A percentile compares a stretch with the other conserved stretches of the same genome.
These are phyloP conservation scores for Senna tora DNA, from an alignment of 306 rosid species.

Conservation along the genomic window DNA sequence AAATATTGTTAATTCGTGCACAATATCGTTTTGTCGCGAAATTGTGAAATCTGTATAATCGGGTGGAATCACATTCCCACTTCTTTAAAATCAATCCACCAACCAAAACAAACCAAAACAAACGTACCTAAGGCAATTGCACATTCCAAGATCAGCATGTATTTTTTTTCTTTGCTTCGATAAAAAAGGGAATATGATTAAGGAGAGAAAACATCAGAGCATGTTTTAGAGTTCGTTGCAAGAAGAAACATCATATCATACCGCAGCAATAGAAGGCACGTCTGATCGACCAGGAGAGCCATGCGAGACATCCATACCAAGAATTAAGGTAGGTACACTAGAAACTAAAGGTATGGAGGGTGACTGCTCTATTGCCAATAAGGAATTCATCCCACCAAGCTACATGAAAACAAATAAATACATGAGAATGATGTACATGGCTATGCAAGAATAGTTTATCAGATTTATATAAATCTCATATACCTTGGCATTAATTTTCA, in stretches of 20 bases:
- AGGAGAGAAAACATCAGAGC: too few relatives aligned
- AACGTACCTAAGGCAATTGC: not conserved
- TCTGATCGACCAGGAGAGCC: conserved; percentile 51
- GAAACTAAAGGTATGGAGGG: conserved; percentile 43
- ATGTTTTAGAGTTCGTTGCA: not conserved
- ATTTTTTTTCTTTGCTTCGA: too few relatives aligned
- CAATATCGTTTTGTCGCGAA: too few relatives aligned
- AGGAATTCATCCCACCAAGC: conserved; percentile 57
- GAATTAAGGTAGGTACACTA: conserved; percentile 44
- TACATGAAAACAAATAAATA: conserved; percentile 21
- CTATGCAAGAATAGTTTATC: not conserved
- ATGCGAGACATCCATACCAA: conserved; percentile 64
- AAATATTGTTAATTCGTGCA: too few relatives aligned
- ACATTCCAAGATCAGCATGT: not conserved
- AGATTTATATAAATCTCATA: not conserved
- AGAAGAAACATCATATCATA: conserved; percentile 28
- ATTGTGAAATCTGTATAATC: too few relatives aligned
- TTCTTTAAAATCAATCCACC: too few relatives aligned
- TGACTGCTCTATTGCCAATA: conserved; percentile 31
- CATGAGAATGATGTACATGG: conserved; percentile 3
- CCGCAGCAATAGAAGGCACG: conserved; percentile 59
- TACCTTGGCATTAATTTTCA: conserved; percentile 64
- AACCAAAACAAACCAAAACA: too few relatives aligned
- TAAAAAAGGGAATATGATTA: too few relatives aligned
- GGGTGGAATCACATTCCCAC: too few relatives aligned